Evolutionary conservation across 192 early-diverging fungal genomes (phyloP).

Genomic region (Fimicolochytrium jonesii): DNA sequence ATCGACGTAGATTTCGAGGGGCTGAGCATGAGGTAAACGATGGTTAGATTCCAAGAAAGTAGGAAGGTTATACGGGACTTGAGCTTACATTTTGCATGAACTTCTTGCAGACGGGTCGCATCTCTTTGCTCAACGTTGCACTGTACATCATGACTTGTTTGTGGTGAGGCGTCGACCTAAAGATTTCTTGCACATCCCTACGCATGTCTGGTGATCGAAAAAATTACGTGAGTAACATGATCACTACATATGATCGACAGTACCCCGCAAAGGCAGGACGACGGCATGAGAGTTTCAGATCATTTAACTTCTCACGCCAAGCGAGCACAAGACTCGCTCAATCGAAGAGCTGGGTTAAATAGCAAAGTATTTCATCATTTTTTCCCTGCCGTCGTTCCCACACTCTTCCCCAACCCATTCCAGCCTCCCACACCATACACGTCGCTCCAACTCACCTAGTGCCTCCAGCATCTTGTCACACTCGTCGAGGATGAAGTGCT

Average conservation of each 20-base stretch:
- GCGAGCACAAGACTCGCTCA: background rate
- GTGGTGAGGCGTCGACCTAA: slow-evolving; percentile 87
- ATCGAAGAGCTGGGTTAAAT: slow-evolving; percentile 82
- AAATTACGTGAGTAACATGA: too few species aligned
- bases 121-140: slow-evolving; percentile 91
- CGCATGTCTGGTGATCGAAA: slow-evolving; percentile 94
- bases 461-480: slow-evolving; percentile 97
- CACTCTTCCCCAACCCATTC: background rate
- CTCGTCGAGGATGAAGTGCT: slow-evolving; percentile 98
- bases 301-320: slow-evolving; percentile 6
- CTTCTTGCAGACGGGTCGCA: slow-evolving; percentile 89
- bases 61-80: background rate
- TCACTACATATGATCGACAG: too few species aligned
- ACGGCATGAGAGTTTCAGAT: background rate
- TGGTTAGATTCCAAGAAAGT: background rate
- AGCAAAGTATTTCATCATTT: slow-evolving; percentile 41
- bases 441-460: slow-evolving; percentile 64
- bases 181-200: slow-evolving; percentile 94
- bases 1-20: slow-evolving; percentile 95
- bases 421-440: background rate
- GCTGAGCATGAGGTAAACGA: slow-evolving; percentile 37
- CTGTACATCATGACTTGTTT: slow-evolving; percentile 99
- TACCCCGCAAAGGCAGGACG: too few species aligned
- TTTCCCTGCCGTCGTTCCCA: background rate
- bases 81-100: slow-evolving; percentile 87